Conservation (phyloP, 495 filamentous ascomycete species). For the Talaromyces borbonicus region DNA sequence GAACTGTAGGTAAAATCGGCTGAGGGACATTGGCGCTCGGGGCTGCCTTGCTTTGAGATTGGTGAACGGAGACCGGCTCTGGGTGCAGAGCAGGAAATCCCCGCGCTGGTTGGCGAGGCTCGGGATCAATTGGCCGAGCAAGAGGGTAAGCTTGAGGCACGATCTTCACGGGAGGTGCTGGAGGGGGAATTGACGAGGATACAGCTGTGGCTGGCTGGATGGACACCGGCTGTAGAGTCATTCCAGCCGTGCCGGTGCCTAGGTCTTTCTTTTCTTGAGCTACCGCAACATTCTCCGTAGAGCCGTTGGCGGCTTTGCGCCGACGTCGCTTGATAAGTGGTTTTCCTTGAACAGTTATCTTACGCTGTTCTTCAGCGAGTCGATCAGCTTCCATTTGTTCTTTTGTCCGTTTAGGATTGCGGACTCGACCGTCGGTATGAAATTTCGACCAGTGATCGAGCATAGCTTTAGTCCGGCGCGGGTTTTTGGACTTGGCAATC, state of each 20-base stretch:
- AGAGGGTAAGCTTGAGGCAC: slow-evolving; percentile 14
- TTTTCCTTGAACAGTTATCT: slow-evolving; percentile 14
- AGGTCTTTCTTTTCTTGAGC: background rate
- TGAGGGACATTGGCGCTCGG: background rate
- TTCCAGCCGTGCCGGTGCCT: slow-evolving; percentile 11
- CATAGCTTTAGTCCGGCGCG: slow-evolving; percentile 39
- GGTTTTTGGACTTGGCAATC: slow-evolving; percentile 39
- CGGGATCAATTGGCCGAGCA: background rate
- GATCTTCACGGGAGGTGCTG: slow-evolving; percentile 8
- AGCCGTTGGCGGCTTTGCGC: slow-evolving; percentile 8
- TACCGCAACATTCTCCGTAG: background rate
- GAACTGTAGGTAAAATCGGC: background rate
- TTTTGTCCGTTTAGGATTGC: slow-evolving; percentile 39
- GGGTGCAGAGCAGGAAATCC: background rate
- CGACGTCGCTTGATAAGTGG: slow-evolving; percentile 14
- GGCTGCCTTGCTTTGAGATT: background rate
- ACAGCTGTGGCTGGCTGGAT: slow-evolving; percentile 6
- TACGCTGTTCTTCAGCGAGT: slow-evolving; percentile 18
- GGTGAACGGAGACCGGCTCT: background rate
- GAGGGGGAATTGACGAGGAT: slow-evolving; percentile 9
- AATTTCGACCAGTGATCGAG: slow-evolving; percentile 40
- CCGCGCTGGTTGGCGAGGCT: background rate
- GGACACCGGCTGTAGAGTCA: slow-evolving; percentile 11
- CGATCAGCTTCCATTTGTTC: slow-evolving; percentile 36
- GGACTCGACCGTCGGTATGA: slow-evolving; percentile 32